Conservation (phyloP, 129 eudicot genomes). For the Flaveria linearis region DNA sequence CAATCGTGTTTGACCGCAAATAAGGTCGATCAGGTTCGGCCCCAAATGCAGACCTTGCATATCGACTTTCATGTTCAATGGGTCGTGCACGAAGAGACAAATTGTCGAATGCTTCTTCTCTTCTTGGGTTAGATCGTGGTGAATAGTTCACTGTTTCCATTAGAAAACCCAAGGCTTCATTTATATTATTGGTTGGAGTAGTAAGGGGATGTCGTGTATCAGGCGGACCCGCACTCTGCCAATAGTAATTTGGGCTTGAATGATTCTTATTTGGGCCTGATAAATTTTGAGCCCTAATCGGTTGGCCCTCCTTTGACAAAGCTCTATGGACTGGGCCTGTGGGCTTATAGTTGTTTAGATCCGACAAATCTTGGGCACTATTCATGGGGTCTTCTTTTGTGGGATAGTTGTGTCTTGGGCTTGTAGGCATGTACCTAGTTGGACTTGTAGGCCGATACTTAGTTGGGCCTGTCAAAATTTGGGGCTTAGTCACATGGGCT, state of each 20-base stretch:
- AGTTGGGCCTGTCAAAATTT: neutral
- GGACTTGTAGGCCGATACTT: slow-evolving; percentile 10
- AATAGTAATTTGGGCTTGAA: slow-evolving; percentile 10
- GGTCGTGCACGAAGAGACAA: slow-evolving; percentile 3
- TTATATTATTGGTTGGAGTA: slow-evolving; percentile 13
- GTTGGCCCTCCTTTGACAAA: neutral
- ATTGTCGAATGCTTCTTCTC: neutral
- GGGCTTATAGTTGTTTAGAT: slow-evolving; percentile 7
- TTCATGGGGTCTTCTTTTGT: slow-evolving; percentile 5
- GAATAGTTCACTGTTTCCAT: slow-evolving; percentile 19
- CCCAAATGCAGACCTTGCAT: neutral
- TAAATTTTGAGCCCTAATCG: neutral
- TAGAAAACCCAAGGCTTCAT: slow-evolving; percentile 25
- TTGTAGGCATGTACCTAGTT: slow-evolving; percentile 9
- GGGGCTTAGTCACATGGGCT: neutral
- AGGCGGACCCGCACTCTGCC: slow-evolving; percentile 22
- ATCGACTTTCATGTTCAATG: slow-evolving; percentile 1
- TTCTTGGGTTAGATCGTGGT: slow-evolving; percentile 11
- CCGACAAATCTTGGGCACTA: neutral
- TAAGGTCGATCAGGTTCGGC: neutral
- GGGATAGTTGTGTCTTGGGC: slow-evolving; percentile 3
- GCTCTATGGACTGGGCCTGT: neutral
- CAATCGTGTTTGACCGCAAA: slow-evolving; percentile 19
- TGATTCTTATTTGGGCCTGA: slow-evolving; percentile 16
- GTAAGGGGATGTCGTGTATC: slow-evolving; percentile 26